Conservation (phyloP, 2,329 filamentous ascomycete species). For the Ascochyta rabiei region DNA sequence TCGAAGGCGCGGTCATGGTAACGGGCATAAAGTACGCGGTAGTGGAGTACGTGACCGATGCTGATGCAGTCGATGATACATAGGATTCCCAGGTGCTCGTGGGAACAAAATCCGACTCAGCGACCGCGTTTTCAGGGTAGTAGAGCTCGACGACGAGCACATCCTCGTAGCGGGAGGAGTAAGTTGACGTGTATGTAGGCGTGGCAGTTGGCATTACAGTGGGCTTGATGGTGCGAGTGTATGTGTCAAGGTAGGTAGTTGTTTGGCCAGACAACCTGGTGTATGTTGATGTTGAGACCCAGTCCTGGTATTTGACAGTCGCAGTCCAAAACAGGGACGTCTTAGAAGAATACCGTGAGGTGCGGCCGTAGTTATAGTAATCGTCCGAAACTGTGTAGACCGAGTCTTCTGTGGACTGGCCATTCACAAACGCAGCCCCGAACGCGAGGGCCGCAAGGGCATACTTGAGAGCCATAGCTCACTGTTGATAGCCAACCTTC, state of each 20-base stretch:
- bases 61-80: slow-evolving; percentile 9
- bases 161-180: slow-evolving; percentile 16
- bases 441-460: slow-evolving; percentile 21
- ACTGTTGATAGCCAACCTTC: neutral
- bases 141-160: slow-evolving; percentile 26
- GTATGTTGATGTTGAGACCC: slow-evolving; percentile 20
- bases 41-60: slow-evolving; percentile 8
- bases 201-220: slow-evolving; percentile 34
- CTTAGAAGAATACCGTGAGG: slow-evolving; percentile 4
- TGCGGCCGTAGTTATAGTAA: slow-evolving; percentile 7
- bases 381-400: slow-evolving; percentile 9
- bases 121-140: slow-evolving; percentile 31
- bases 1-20: slow-evolving; percentile 38
- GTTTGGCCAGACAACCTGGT: slow-evolving; percentile 13
- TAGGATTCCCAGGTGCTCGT: slow-evolving; percentile 13
- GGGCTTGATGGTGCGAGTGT: slow-evolving; percentile 27
- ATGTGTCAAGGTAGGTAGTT: slow-evolving; percentile 17
- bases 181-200: slow-evolving; percentile 23
- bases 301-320: slow-evolving; percentile 28
- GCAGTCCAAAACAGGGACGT: slow-evolving; percentile 35
- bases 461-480: slow-evolving; percentile 25
- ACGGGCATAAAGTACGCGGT: slow-evolving; percentile 37
- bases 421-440: slow-evolving; percentile 15
- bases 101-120: slow-evolving; percentile 32
- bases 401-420: slow-evolving; percentile 6